phyloP scores from a whole-genome alignment of 371 early-diverging fungal species.

The Mucor irregularis region DNA sequence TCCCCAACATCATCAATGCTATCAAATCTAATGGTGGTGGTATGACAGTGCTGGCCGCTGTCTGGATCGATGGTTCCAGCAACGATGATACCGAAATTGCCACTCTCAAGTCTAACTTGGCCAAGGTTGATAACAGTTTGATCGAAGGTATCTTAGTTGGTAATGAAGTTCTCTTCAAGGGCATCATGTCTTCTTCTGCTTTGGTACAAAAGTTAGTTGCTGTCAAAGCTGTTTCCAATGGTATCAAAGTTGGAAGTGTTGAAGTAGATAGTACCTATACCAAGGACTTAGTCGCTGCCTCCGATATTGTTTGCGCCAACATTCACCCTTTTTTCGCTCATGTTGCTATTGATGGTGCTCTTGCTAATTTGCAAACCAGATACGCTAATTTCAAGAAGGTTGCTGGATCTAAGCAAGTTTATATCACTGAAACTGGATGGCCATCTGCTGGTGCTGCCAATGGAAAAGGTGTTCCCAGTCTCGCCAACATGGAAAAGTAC shows the following conservation, averaged over 20 bases:
- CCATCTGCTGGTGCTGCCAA: slow-evolving; percentile 56
- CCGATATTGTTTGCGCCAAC: slow-evolving; percentile 53
- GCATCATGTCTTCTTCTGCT: slow-evolving; percentile 14
- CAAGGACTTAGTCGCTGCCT: slow-evolving; percentile 33
- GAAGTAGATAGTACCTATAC: slow-evolving; percentile 43
- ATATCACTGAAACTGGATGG: slow-evolving; percentile 70
- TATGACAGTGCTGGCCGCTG: slow-evolving; percentile 44
- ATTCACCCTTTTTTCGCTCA: slow-evolving; percentile 61
- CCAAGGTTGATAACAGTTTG: slow-evolving; percentile 9
- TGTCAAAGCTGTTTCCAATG: slow-evolving; percentile 39
- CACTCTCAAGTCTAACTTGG: slow-evolving; percentile 19
- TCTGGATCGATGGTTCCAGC: slow-evolving; percentile 42
- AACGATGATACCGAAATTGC: slow-evolving; percentile 33
- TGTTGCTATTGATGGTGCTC: slow-evolving; percentile 31
- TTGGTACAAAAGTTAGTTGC: slow-evolving; percentile 38
- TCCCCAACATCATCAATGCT: slow-evolving; percentile 35
- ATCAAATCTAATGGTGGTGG: slow-evolving; percentile 30
- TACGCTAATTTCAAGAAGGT: slow-evolving; percentile 42
- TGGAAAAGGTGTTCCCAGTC: slow-evolving; percentile 50
- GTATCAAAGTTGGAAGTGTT: slow-evolving; percentile 53
- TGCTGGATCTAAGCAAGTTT: slow-evolving; percentile 46
- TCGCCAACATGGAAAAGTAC: slow-evolving; percentile 43
- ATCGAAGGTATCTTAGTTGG: slow-evolving; percentile 45
- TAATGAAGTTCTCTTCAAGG: slow-evolving; percentile 39
- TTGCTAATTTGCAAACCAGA: slow-evolving; percentile 30